These are phyloP conservation scores for Striga hermonthica DNA, from an alignment of 305 asterid species.

Conservation along the genomic window DNA sequence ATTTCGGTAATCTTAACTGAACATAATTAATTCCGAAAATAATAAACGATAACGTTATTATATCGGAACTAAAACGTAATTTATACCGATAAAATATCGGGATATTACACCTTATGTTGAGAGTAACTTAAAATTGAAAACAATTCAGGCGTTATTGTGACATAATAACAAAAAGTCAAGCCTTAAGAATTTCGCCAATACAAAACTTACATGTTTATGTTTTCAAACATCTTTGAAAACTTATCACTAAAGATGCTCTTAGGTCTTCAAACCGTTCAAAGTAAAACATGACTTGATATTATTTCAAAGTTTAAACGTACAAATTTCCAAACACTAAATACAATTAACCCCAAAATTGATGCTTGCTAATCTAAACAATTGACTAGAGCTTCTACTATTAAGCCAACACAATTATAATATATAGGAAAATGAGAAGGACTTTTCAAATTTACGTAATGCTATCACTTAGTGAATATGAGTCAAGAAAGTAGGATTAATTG, in stretches of 20 bases:
- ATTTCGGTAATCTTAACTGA: too few relatives aligned
- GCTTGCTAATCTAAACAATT: slow-evolving; percentile 4
- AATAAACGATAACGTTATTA: too few relatives aligned
- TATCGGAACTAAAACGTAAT: too few relatives aligned
- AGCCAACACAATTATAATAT: slow-evolving; percentile 14
- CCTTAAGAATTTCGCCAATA: not conserved
- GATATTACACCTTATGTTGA: too few relatives aligned
- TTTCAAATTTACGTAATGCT: not conserved
- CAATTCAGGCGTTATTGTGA: too few relatives aligned
- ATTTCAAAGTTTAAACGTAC: not conserved
- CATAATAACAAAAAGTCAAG: too few relatives aligned
- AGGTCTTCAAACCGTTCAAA: slow-evolving; percentile 21
- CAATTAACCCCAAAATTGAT: slow-evolving; percentile 2
- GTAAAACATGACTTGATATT: slow-evolving; percentile 27
- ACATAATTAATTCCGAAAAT: too few relatives aligned
- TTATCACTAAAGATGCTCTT: not conserved
- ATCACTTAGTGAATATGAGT: slow-evolving; percentile 9
- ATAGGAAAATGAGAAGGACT: not conserved
- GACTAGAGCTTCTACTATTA: not conserved
- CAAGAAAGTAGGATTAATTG: slow-evolving; percentile 14
- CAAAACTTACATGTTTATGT: too few relatives aligned
- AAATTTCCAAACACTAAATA: slow-evolving; percentile 3
- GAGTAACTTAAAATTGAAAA: too few relatives aligned
- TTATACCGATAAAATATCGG: too few relatives aligned
- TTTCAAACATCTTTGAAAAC: too few relatives aligned